phyloP scores from a whole-genome alignment of 2,329 filamentous ascomycete species.

The Colletotrichum tamarilloi region DNA sequence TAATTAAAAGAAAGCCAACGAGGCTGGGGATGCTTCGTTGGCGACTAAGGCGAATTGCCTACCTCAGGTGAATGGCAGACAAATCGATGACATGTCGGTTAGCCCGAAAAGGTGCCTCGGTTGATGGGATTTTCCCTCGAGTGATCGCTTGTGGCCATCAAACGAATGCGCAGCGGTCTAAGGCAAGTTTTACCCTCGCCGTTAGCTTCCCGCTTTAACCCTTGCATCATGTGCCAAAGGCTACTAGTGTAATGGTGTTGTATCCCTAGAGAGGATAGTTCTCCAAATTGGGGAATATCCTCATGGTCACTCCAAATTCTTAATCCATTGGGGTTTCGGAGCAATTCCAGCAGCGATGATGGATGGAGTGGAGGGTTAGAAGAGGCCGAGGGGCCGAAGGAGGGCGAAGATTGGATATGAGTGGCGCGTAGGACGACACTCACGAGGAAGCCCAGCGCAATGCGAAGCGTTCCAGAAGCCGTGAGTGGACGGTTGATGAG shows the following conservation, averaged over 20 bases:
- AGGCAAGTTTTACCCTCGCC: neutral
- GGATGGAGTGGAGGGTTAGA: neutral
- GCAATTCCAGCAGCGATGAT: neutral
- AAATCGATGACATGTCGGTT: conserved; percentile 11
- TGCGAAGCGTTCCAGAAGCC: neutral
- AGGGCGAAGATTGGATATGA: neutral
- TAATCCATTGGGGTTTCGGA: too few species aligned
- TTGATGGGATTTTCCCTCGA: conserved; percentile 1
- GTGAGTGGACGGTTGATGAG: neutral
- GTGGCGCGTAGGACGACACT: neutral
- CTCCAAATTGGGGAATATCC: neutral
- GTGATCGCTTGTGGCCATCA: conserved; percentile 11
- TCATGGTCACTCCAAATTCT: neutral
- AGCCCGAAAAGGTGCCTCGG: conserved; percentile 8
- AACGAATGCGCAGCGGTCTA: neutral
- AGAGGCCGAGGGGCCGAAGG: neutral
- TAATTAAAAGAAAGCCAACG: neutral
- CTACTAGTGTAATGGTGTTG: neutral
- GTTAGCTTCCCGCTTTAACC: neutral
- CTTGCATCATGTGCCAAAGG: conserved; percentile 8
- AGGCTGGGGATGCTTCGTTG: neutral
- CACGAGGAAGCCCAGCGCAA: neutral
- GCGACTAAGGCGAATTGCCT: neutral
- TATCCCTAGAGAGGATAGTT: neutral
- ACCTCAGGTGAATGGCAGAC: neutral